These are phyloP conservation scores for Eudorina sp. DNA, from an alignment of 139 green algal species.

Conservation along the genomic window DNA sequence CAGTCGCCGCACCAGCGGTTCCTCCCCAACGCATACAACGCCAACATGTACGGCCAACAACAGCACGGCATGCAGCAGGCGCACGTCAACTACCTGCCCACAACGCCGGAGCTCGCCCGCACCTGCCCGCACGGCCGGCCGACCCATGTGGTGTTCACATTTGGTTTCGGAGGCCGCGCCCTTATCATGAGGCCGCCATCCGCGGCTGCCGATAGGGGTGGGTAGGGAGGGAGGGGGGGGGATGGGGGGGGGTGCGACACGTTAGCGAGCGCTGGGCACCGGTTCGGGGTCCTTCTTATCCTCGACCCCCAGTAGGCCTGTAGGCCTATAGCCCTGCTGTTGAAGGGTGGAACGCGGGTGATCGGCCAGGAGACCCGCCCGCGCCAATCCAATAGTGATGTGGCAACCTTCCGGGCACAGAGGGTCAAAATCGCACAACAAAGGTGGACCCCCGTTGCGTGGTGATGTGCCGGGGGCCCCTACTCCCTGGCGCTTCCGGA, in stretches of 20 bases:
- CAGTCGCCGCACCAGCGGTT: not conserved
- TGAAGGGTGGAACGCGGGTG: no score
- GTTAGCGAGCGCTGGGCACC: no score
- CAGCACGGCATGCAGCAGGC: conserved; percentile 23
- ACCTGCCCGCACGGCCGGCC: conserved; percentile 37
- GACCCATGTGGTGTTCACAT: conserved; percentile 9
- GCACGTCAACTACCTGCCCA: conserved; percentile 42
- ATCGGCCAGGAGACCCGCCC: no score
- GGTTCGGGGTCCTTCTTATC: no score
- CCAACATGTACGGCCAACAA: not conserved
- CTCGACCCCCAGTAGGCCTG: no score
- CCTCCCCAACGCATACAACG: not conserved
- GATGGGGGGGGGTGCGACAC: not conserved
- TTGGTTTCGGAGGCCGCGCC: conserved; percentile 36
- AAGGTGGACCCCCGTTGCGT: no score
- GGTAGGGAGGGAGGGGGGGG: not conserved
- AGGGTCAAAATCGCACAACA: no score
- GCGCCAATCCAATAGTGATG: no score
- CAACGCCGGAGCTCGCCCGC: conserved; percentile 39
- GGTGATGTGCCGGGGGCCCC: no score
- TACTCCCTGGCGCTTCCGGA: no score
- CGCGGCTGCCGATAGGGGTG: not conserved
- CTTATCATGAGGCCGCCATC: conserved; percentile 13
- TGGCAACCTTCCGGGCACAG: no score
- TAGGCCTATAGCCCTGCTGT: no score